phyloP scores from a whole-genome alignment of 345 rosid genomes.

The Citrus sinensis region DNA sequence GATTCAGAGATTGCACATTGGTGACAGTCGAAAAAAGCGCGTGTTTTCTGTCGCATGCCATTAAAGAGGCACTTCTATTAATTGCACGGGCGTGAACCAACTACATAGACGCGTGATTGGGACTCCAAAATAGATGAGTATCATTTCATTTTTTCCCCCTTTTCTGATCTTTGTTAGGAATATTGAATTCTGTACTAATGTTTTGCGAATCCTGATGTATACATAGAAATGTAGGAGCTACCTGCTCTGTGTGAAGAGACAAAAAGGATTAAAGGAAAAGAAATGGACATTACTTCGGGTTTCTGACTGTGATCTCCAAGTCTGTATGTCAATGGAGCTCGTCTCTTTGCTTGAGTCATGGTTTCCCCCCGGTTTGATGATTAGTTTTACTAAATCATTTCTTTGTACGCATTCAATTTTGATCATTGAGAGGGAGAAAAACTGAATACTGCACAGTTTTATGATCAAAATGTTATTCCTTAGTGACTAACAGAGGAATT shows the following conservation, averaged over 20 bases:
- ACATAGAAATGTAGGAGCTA: too few relatives aligned
- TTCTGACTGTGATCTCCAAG: neutral
- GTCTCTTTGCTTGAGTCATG: neutral
- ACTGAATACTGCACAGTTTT: neutral
- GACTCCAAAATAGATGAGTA: neutral
- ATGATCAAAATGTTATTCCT: neutral
- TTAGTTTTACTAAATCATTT: neutral
- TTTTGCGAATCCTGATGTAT: too few relatives aligned
- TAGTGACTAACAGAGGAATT: too few relatives aligned
- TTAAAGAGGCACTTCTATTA: neutral
- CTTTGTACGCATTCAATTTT: neutral
- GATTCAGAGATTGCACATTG: neutral
- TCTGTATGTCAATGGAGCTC: neutral
- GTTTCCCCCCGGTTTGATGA: too few relatives aligned
- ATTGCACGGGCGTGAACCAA: neutral
- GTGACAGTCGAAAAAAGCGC: neutral
- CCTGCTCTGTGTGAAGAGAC: neutral
- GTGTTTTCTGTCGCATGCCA: neutral
- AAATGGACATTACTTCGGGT: neutral
- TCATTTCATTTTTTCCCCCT: neutral
- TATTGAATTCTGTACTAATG: neutral
- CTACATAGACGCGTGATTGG: neutral
- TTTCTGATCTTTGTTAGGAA: too few relatives aligned
- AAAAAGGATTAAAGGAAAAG: neutral
- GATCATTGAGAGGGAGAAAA: too few relatives aligned